Conservation (phyloP, 2,329 filamentous ascomycete species). For the Aspergillus sp. region DNA sequence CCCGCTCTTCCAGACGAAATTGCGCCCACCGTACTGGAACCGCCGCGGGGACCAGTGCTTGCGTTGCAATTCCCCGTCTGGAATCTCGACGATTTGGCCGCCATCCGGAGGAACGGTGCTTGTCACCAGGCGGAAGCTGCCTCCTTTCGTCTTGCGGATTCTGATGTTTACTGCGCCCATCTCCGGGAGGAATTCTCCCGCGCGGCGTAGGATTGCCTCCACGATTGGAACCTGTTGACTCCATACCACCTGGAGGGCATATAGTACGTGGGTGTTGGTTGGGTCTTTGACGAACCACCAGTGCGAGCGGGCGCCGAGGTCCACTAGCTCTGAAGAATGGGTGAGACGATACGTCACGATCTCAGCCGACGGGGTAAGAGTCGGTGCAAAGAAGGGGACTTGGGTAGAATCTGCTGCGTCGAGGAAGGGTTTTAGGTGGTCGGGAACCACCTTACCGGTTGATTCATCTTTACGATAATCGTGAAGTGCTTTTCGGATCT, state of each 20-base stretch:
- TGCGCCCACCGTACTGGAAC: conserved; percentile 18
- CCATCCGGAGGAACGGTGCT: conserved; percentile 12
- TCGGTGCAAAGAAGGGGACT: conserved; percentile 2
- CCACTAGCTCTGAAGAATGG: conserved; percentile 17
- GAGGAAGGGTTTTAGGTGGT: not conserved
- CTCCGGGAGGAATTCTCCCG: conserved; percentile 18
- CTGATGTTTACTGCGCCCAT: conserved; percentile 15
- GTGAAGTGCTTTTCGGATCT: conserved; percentile 7
- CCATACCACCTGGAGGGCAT: conserved; percentile 18
- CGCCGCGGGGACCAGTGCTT: conserved; percentile 19
- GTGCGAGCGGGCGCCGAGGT: conserved; percentile 14
- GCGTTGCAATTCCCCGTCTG: conserved; percentile 12
- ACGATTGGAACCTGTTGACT: conserved; percentile 16
- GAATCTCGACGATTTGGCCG: conserved; percentile 13
- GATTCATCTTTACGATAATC: conserved; percentile 4
- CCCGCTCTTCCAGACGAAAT: conserved; percentile 17
- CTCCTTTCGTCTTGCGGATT: conserved; percentile 14
- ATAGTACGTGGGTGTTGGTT: conserved; percentile 17
- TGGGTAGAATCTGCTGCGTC: not conserved
- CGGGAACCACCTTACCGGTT: not conserved
- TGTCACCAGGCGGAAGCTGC: conserved; percentile 15
- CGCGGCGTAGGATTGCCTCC: conserved; percentile 16
- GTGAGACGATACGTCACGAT: conserved; percentile 16
- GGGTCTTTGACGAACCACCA: conserved; percentile 21
- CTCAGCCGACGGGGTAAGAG: not conserved